Base-by-base conservation (phyloP, 176 grass and related monocot species). In the Coix lacrymajobi region DNA sequence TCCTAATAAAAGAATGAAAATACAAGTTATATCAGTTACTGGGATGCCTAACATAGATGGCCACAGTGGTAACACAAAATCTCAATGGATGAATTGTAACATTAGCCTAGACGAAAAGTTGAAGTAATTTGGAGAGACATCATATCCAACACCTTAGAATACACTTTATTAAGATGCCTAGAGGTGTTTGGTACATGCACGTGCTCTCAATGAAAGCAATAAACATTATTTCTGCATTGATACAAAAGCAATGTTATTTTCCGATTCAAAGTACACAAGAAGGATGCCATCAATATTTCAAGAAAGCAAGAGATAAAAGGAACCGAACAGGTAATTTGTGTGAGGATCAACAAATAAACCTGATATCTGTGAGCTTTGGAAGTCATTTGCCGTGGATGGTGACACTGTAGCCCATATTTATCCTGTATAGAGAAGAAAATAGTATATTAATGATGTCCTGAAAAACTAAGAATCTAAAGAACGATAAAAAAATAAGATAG, bases 331-430 rank as follows among this genome's bases (percentile, higher is more conserved):
- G 49, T 80, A 37, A 58, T 44, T 16, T 56, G 43, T 32, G 70
- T 34, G 25, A 70, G 34, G 34, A 71, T 83, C 39, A 74, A 78
- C 11, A 87, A 68, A 41, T 56, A 28, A 79, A 95, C 96, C 96
- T 98, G 96, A 62, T 92, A 98, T 86, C 92, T 89, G 90, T 91
- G 83, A 73, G 81, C 43, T 86, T 93, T 87, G 19, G 93, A 84
- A 66, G 81, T 91, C 57, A 93, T 82, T 84, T 88, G 81, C 8
- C 83, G 73, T 40, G 89, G 79, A 78, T 91, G 91, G 81, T 87
- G 69, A 72, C 86, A 94, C 14, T 75, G 76, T 65, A 97, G 76
- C 26, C 91, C 96, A 90, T 91, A 93, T 66, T 90, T 86, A 78
- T 86, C 89, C 92, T 95, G 85, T 64, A 64, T 64, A 64, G 62